These are phyloP conservation scores for Aureobasidium sp. DNA, from an alignment of 2,329 filamentous ascomycete species.

Conservation along the genomic window DNA sequence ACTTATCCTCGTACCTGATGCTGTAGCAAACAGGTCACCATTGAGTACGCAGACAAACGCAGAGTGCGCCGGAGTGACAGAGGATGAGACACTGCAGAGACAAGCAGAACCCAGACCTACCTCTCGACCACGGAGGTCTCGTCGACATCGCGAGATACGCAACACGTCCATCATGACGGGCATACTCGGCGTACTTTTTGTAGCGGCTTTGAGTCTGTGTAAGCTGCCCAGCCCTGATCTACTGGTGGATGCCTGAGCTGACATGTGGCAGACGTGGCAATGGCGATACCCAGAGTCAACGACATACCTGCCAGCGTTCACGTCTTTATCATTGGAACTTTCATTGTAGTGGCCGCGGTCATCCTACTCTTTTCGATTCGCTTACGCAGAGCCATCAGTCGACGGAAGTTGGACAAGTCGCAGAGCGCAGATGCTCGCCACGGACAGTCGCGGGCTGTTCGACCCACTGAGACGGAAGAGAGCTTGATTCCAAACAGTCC, in stretches of 20 bases:
- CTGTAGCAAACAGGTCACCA: background rate
- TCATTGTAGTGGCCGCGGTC: background rate
- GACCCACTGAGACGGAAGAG: background rate
- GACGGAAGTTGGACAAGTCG: background rate
- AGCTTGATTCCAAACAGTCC: conserved; percentile 3
- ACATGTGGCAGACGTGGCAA: background rate
- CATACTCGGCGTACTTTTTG: background rate
- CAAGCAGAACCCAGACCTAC: background rate
- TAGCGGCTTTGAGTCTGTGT: background rate
- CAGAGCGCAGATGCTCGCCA: background rate
- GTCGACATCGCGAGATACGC: background rate
- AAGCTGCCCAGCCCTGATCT: background rate
- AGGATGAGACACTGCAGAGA: background rate
- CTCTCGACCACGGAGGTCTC: background rate
- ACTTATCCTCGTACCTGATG: background rate
- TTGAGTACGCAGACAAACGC: background rate
- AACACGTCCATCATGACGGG: background rate
- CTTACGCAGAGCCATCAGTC: background rate
- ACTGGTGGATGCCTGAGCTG: background rate
- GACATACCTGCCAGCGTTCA: background rate
- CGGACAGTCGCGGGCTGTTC: background rate
- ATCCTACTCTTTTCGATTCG: background rate
- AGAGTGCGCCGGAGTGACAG: background rate
- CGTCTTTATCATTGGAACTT: background rate
- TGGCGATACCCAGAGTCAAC: background rate